Conservation (phyloP, 495 filamentous ascomycete species). For the Lineolata rhizophorae region DNA sequence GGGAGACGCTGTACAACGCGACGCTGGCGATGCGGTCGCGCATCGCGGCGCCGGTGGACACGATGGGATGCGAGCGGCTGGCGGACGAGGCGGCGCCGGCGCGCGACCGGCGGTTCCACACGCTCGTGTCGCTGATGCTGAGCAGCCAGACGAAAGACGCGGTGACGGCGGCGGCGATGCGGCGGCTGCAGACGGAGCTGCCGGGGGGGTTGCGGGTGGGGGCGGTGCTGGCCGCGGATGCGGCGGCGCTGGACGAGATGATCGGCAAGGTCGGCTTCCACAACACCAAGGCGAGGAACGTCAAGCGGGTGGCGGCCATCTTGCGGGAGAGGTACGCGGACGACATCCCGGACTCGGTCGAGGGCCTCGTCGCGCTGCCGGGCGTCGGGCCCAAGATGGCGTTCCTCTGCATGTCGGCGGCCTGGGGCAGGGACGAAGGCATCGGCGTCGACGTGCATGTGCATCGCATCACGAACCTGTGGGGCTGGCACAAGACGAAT, state of each 20-base stretch:
- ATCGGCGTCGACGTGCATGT: conserved; percentile 50
- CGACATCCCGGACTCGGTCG: conserved; percentile 70
- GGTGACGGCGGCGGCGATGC: conserved; percentile 70
- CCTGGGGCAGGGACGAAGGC: conserved; percentile 37
- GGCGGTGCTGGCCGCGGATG: conserved; percentile 54
- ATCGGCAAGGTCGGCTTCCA: conserved; percentile 83
- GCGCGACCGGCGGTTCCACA: conserved; percentile 66
- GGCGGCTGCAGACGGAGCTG: conserved; percentile 51
- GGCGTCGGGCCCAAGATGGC: conserved; percentile 98
- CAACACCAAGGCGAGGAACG: conserved; percentile 85
- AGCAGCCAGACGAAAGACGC: conserved; percentile 93
- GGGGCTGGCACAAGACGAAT: conserved; percentile 78
- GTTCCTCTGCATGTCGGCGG: conserved; percentile 63
- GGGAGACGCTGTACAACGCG: conserved; percentile 62
- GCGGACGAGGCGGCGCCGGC: conserved; percentile 29
- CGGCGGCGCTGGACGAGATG: conserved; percentile 48
- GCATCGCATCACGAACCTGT: conserved; percentile 85
- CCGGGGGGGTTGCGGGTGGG: conserved; percentile 48
- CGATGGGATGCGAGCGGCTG: conserved; percentile 85
- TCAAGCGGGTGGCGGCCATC: conserved; percentile 56
- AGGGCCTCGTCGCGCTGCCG: conserved; percentile 57
- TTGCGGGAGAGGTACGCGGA: conserved; percentile 41
- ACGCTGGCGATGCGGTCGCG: conserved; percentile 58
- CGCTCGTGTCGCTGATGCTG: conserved; percentile 85
- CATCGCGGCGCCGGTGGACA: conserved; percentile 76